These are phyloP conservation scores for Hordeum vulgare DNA, from an alignment of 176 grass and related monocot genomes.

Conservation along the genomic window MorexV3_pseudomolecules_assembly NC_058518.1:496002461-496002960, in stretches of 20 bases:
- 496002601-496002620: constrained; percentile 46
- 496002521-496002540: constrained; percentile 11
- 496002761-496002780: not conserved
- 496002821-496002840: constrained; percentile 1
- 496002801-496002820: not conserved
- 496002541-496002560: constrained; percentile 8
- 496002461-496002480: constrained; percentile 15
- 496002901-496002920: constrained; percentile 63
- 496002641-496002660: constrained; percentile 10
- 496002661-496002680: not conserved
- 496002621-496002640: constrained; percentile 13
- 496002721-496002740: not conserved
- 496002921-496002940: constrained; percentile 90
- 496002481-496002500: constrained; percentile 25
- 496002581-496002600: not conserved
- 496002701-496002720: not conserved
- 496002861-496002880: constrained; percentile 43
- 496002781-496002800: not conserved
- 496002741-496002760: not conserved
- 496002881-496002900: constrained; percentile 41
- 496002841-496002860: constrained; percentile 35
- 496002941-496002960: constrained; percentile 78
- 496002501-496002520: not conserved
- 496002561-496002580: constrained; percentile 1
- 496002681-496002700: not conserved